Conservation (phyloP, 2,329 filamentous ascomycete species). For the Lachnum nothofagi region DNA sequence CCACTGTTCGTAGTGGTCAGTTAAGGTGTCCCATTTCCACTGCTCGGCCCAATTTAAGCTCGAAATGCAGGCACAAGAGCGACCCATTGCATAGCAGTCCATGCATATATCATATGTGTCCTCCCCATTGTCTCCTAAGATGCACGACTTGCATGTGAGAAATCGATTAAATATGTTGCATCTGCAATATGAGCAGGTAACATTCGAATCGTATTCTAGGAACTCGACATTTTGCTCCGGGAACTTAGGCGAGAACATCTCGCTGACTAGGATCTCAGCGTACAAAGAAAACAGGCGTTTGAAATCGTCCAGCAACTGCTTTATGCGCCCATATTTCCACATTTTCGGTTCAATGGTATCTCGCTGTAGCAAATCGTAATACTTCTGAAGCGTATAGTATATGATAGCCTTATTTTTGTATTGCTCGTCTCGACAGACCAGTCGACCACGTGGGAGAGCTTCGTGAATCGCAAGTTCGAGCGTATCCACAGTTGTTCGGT, state of each 20-base stretch:
- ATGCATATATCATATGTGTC: conserved; percentile 95
- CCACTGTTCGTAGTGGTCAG: conserved; percentile 77
- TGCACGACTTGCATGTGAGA: conserved; percentile 82
- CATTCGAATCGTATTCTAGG: conserved; percentile 78
- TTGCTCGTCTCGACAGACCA: conserved; percentile 94
- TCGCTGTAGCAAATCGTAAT: conserved; percentile 56
- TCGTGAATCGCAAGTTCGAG: conserved; percentile 80
- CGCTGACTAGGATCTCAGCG: conserved; percentile 72
- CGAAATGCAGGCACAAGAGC: conserved; percentile 85
- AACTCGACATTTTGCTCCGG: conserved; percentile 67
- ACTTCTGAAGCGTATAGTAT: conserved; percentile 80
- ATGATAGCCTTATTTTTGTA: conserved; percentile 98
- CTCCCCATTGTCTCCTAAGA: conserved; percentile 61
- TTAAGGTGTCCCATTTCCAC: conserved; percentile 76
- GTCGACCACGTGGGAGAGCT: conserved; percentile 78
- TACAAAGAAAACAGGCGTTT: conserved; percentile 73
- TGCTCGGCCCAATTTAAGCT: conserved; percentile 88
- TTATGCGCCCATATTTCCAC: conserved; percentile 42
- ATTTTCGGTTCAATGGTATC: conserved; percentile 43
- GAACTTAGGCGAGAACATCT: conserved; percentile 68
- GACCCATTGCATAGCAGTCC: conserved; percentile 97
- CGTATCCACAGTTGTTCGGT: conserved; percentile 87
- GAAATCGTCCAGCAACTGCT: conserved; percentile 77
- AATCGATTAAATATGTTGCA: conserved; percentile 98
- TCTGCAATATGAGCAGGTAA: conserved; percentile 93